phyloP scores from a whole-genome alignment of 1,284 basidiomycete species.

The Malassezia dermatis region DNA sequence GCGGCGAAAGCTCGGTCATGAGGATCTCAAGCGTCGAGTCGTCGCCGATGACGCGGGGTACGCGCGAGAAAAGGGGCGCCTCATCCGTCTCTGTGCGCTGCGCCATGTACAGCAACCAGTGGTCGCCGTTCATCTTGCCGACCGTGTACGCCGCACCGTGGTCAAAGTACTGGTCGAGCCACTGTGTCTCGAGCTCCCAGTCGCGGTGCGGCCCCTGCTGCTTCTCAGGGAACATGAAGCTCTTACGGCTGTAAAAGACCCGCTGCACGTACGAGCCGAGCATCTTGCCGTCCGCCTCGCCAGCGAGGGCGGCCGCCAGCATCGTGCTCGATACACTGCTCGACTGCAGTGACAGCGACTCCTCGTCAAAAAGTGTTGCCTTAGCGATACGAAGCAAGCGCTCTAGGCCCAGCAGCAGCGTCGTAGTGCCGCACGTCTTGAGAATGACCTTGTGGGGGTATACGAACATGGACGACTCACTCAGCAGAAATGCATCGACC shows the following conservation, averaged over 20 bases:
- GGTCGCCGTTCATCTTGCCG: constrained; percentile 95
- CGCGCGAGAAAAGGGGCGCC: constrained; percentile 21
- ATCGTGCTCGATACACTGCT: constrained; percentile 47
- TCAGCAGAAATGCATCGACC: constrained; percentile 88
- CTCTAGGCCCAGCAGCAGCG: constrained; percentile 71
- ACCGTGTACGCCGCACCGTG: constrained; percentile 85
- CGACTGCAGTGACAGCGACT: constrained; percentile 41
- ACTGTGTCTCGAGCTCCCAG: constrained; percentile 87
- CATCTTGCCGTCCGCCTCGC: constrained; percentile 5
- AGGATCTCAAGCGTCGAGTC: constrained; percentile 97
- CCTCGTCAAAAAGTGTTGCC: constrained; percentile 63
- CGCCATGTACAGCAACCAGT: constrained; percentile 79
- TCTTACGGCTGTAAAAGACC: constrained; percentile 88
- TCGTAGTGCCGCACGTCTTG: constrained; percentile 97
- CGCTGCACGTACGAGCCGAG: constrained; percentile 35
- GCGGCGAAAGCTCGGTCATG: constrained; percentile 81
- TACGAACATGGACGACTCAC: constrained; percentile 95
- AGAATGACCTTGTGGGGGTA: constrained; percentile 91
- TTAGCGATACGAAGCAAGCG: constrained; percentile 57
- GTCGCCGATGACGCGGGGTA: constrained; percentile 9
- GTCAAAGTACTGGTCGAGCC: constrained; percentile 74
- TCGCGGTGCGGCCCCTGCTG: constrained; percentile 86
- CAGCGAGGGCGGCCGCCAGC: constrained; percentile 12
- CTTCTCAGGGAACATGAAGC: constrained; percentile 97
- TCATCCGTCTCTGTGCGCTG: constrained; percentile 35